Base-by-base conservation (phyloP, 2,329 filamentous ascomycete species). In the Colletotrichum sp. region DNA sequence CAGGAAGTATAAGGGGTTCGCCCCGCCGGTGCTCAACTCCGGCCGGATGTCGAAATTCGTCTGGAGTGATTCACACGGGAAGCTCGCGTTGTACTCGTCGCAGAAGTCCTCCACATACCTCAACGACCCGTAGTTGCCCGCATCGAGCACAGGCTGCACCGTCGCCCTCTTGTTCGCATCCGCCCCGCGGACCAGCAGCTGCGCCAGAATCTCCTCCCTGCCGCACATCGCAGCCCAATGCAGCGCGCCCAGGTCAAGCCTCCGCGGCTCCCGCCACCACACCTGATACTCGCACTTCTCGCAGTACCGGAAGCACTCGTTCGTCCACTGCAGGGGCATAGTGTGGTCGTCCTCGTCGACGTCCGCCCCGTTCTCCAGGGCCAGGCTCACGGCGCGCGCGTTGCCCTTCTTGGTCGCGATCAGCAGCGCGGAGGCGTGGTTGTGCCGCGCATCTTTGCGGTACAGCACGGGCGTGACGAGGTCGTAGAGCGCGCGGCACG, bases 311-410 rank as follows among this genome's bases (percentile, higher is more conserved):
- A 76, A 76, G 18, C 74, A 76, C 57, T 76, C 74, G 28, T 76
- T 76, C 5, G 74, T 76, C 74, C 74, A 76, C 64, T 76, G 74
- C 28, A 76, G 32, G 26, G 74, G 74, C 74, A 76, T 76, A 5
- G 74, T 76, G 59, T 76, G 59, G 70, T 85, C 85, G 13, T 79
- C 79, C 13, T 80, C 80, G 74, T 83, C 81, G 9, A 82, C 81
- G 26, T 84, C 78, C 6, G 85, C 85, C 12, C 85, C 84, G 21
- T 79, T 77, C 15, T 82, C 79, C 6, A 87, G 79, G 7, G 87
- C 80, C 10, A 83, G 73, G 63, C 80, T 18, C 34, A 74, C 16
- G 7, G 70, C 74, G 5, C 34, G 57, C 59, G 36, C 12, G n/a
- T 74, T 76, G 32, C 74, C 74, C 10, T 15, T 30, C 34, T 76